Conservation (phyloP, 371 early-diverging fungal genomes). For the Dichotomocladium elegans region DNA sequence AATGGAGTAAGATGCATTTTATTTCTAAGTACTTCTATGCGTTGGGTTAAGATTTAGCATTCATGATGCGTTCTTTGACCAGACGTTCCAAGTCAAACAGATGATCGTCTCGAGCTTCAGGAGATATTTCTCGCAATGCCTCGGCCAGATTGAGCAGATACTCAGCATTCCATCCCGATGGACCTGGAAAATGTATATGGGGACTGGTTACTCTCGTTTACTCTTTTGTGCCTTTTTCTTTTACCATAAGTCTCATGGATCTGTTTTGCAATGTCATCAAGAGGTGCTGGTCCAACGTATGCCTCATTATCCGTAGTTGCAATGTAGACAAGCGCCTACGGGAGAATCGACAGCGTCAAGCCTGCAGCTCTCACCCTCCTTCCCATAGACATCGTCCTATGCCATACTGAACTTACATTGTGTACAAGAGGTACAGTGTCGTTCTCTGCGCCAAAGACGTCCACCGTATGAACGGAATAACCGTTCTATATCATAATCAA, state of each 20-base stretch:
- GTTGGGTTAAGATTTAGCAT: neutral
- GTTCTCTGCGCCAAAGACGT: slow-evolving; percentile 55
- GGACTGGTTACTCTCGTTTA: too few relatives aligned
- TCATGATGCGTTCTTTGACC: slow-evolving; percentile 27
- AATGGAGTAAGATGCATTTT: too few relatives aligned
- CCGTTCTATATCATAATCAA: slow-evolving; percentile 50
- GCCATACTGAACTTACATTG: slow-evolving; percentile 28
- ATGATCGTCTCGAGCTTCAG: slow-evolving; percentile 60
- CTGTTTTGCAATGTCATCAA: slow-evolving; percentile 68
- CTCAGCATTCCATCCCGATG: slow-evolving; percentile 76
- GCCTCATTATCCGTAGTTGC: slow-evolving; percentile 78
- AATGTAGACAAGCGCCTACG: slow-evolving; percentile 77
- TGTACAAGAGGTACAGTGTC: slow-evolving; percentile 44
- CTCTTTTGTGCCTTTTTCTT: too few relatives aligned
- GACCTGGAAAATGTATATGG: slow-evolving; percentile 35
- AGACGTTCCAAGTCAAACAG: slow-evolving; percentile 55
- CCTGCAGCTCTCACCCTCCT: too few relatives aligned
- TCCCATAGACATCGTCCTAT: neutral
- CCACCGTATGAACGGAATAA: slow-evolving; percentile 68
- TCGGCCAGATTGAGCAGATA: slow-evolving; percentile 70
- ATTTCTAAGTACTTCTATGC: too few relatives aligned
- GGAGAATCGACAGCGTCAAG: neutral
- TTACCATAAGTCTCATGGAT: slow-evolving; percentile 67
- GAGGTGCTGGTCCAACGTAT: slow-evolving; percentile 74
- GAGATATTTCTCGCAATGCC: slow-evolving; percentile 57